Evolutionary conservation across 148 eudicot genomes (phyloP).

Genomic region (Pouteria glomerata): DNA sequence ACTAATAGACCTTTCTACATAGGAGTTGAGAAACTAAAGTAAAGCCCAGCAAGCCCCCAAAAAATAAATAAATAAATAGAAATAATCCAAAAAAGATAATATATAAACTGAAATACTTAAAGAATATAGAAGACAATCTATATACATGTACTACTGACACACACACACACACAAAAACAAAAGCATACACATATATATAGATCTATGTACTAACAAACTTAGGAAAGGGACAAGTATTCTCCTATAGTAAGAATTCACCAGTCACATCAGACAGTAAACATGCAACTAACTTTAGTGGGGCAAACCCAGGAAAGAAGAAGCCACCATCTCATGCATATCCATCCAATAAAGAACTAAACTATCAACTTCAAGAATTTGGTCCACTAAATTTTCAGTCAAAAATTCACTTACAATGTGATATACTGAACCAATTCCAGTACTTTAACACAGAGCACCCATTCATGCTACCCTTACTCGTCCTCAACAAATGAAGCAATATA

Average conservation of each 20-base stretch:
- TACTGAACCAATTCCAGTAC: background rate
- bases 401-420: background rate
- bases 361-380: background rate
- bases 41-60: background rate
- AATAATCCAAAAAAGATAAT: background rate
- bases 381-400: background rate
- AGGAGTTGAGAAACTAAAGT: background rate
- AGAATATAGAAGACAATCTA: background rate
- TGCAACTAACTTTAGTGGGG: background rate
- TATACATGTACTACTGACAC: no score
- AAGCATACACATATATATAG: no score
- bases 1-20: background rate
- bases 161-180: no score
- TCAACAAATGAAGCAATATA: background rate
- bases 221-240: no score
- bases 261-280: no score
- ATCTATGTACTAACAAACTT: no score
- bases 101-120: background rate
- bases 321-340: slow-evolving; percentile 8
- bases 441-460: background rate
- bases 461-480: background rate
- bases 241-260: background rate
- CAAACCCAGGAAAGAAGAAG: background rate
- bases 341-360: background rate
- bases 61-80: background rate